These are phyloP conservation scores for Borovskyia barvae DNA, from an alignment of 208 protist species.

Conservation along the genomic window DNA sequence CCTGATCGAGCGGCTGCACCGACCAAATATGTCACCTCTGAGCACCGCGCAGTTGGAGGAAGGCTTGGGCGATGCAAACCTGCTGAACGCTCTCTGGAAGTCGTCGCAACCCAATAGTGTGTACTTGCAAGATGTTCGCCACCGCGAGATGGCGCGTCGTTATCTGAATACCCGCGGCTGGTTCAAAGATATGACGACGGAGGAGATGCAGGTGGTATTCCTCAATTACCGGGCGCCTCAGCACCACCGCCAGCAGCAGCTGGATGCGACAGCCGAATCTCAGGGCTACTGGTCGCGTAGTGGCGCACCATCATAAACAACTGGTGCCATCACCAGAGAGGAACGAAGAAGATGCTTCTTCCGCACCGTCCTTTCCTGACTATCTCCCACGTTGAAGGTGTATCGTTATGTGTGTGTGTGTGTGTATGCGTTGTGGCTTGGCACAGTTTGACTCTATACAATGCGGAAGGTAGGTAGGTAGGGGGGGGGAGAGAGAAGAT, in stretches of 20 bases:
- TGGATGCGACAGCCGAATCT: conserved; percentile 24
- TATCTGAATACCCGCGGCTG: conserved; percentile 81
- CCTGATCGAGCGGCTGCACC: conserved; percentile 83
- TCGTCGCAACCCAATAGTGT: conserved; percentile 61
- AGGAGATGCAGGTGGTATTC: conserved; percentile 80
- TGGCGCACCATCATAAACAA: neutral
- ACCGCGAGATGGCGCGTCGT: conserved; percentile 62
- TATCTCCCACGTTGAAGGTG: no score
- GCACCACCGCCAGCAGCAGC: conserved; percentile 42
- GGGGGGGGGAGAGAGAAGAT: no score
- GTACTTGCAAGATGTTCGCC: conserved; percentile 34
- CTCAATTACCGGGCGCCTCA: conserved; percentile 63
- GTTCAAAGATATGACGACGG: conserved; percentile 79
- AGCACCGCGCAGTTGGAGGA: conserved; percentile 68
- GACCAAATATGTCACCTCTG: conserved; percentile 59
- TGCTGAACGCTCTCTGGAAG: conserved; percentile 82
- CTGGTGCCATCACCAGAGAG: neutral
- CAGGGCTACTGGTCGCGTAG: conserved; percentile 55
- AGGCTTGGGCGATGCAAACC: conserved; percentile 65
- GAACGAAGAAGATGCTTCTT: neutral
- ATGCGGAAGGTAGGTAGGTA: no score
- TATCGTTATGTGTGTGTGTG: neutral
- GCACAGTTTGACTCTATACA: no score
- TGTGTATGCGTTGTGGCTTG: conserved; percentile 3
- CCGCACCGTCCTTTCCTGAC: neutral